Conservation (phyloP, 768 basidiomycete species). For the Suillus decipiens region DNA sequence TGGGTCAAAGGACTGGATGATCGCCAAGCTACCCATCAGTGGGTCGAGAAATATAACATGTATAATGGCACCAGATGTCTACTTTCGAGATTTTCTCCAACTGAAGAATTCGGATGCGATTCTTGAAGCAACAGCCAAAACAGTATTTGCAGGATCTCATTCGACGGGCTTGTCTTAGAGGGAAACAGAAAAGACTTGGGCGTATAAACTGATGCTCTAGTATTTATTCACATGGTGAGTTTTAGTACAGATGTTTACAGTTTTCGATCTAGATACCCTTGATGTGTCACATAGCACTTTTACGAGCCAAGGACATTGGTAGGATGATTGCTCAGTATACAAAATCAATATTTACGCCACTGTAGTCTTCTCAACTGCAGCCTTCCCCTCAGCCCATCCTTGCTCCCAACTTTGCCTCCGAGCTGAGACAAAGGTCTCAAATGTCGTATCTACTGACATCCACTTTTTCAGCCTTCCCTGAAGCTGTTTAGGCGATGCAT, state of each 20-base stretch:
- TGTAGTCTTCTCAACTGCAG: not conserved
- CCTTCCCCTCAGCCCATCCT: not conserved
- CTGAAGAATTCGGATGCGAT: not conserved
- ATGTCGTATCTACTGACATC: not conserved
- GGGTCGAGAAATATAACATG: not conserved
- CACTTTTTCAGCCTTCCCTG: not conserved
- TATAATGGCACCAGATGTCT: not conserved
- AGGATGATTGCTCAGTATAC: not conserved
- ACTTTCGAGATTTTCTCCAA: not conserved
- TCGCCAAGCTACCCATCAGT: conserved; percentile 14
- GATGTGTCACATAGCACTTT: not conserved
- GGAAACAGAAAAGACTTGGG: too few species aligned
- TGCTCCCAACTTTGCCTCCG: not conserved
- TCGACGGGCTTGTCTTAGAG: not conserved
- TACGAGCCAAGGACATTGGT: not conserved
- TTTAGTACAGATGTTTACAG: not conserved
- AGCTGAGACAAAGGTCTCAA: not conserved
- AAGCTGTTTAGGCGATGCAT: not conserved
- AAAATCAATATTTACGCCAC: not conserved
- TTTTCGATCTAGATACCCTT: not conserved
- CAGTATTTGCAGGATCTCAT: not conserved
- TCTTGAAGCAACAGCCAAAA: not conserved
- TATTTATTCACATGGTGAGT: too few species aligned
- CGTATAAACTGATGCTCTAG: too few species aligned
- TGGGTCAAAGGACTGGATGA: conserved; percentile 17